Base-by-base conservation (phyloP, 768 basidiomycete species). In the Leccinellum rugosiceps region DNA sequence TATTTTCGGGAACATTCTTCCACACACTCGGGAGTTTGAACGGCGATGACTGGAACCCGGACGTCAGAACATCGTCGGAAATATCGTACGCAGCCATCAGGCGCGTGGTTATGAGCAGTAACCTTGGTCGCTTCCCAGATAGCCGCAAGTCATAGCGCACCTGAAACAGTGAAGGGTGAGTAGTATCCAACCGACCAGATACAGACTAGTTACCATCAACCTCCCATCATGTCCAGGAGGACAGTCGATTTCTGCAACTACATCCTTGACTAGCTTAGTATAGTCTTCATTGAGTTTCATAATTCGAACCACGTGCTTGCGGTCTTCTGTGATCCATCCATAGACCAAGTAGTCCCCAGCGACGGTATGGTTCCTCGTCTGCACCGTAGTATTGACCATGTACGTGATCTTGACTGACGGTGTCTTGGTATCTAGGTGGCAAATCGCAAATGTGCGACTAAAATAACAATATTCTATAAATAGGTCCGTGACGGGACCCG, bases 311-410 rank as follows among this genome's bases (percentile, higher is more conserved):
- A 70, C 52, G 46, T 70, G 69, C 50, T 30, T 64, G 52, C 66
- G 70, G 10, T 70, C 66, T 10, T 63, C 62, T 17, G 68, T 68
- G 19, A 72, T 68, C 69, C 69, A 70, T 11, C 70, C 69, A 34
- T 68, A 72, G 32, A 61, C 58, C 17, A 68, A n/a, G 19, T 68
- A 68, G 45, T 67, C 66, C 17, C 66, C 67, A 21, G 58, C 67
- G 15, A 52, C 62, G 45, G 57, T 45, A n/a, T 71, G 62, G 46
- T 60, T 72, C 52, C 69, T 64, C n/a, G 67, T 61, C 30, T 62
- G 65, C 6, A 50, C 13, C 1, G 58, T 56, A 35, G 69, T 67
- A 51, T 66, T 65, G n/a, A 68, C 51, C 53, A 50, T 66, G n/a
- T 69, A 57, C 14, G 61, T 63, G 15, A 71, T 63, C 47, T 62